A percentile compares a stretch with the other conserved stretches of the same genome.
These are phyloP conservation scores for Hypoxylon sp. DNA, from an alignment of 2,329 filamentous ascomycete species.

Conservation along the genomic window DNA sequence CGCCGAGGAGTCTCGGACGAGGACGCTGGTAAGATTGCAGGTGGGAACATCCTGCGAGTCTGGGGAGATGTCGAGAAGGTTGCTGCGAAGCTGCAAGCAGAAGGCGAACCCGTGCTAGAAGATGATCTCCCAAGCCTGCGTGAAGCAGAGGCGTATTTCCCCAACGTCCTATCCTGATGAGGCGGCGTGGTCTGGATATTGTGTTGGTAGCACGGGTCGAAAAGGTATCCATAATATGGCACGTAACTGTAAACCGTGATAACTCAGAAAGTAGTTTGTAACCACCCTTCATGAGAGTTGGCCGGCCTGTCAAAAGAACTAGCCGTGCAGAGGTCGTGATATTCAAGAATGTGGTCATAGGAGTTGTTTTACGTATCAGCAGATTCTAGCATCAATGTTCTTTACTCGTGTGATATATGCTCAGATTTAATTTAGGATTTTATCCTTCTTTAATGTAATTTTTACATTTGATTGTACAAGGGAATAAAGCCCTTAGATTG, in stretches of 20 bases:
- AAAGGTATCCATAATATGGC: not conserved
- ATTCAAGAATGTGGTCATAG: conserved; percentile 3
- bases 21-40: conserved; percentile 82
- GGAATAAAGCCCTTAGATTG: conserved; percentile 18
- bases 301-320: not conserved
- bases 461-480: conserved; percentile 32
- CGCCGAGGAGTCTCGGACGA: conserved; percentile 79
- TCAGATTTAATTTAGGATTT: not conserved
- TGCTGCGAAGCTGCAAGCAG: conserved; percentile 74
- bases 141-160: conserved; percentile 2
- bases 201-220: not conserved
- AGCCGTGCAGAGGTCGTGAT: too few relatives aligned
- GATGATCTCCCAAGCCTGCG: conserved; percentile 62
- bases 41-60: conserved; percentile 85
- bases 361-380: conserved; percentile 3
- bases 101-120: conserved; percentile 68
- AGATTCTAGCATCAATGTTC: not conserved
- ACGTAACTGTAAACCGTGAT: not conserved
- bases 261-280: conserved; percentile 3
- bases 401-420: not conserved
- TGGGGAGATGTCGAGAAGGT: conserved; percentile 85
- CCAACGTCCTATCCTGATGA: not conserved
- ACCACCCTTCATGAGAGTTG: not conserved
- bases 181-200: not conserved
- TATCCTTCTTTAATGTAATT: conserved; percentile 12